A percentile compares a stretch with the other conserved stretches of the same genome.
Conservation (phyloP, 371 early-diverging fungal genomes). For the Actinomucor elegans region DNA sequence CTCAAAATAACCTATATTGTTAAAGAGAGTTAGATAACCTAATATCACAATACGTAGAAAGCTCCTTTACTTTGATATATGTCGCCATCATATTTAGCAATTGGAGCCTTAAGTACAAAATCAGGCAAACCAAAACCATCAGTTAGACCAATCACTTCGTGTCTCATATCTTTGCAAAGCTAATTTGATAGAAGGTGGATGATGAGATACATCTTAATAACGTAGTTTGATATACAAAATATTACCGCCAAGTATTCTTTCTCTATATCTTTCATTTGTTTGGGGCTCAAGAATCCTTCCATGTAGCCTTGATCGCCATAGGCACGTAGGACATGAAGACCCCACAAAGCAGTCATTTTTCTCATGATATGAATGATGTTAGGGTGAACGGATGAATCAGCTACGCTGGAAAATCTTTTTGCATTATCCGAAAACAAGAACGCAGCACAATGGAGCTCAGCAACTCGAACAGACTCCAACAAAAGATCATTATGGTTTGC, state of each 20-base stretch:
- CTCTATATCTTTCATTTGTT: constrained; percentile 47
- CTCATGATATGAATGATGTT: constrained; percentile 27
- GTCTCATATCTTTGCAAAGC: constrained; percentile 52
- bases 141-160: constrained; percentile 58
- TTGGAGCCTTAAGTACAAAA: constrained; percentile 66
- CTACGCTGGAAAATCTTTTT: constrained; percentile 27
- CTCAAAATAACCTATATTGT: constrained; percentile 39
- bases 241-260: constrained; percentile 41
- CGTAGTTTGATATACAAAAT: too few species aligned
- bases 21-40: too few species aligned
- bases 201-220: too few species aligned
- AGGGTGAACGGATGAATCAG: constrained; percentile 15
- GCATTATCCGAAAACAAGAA: constrained; percentile 35
- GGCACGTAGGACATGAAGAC: constrained; percentile 36
- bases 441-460: constrained; percentile 39
- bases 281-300: constrained; percentile 48
- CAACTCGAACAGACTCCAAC: constrained; percentile 33
- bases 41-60: too few species aligned
- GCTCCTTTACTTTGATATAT: constrained; percentile 49
- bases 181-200: not conserved
- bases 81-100: constrained; percentile 63
- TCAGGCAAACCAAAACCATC: constrained; percentile 68
- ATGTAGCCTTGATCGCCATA: constrained; percentile 52
- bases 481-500: constrained; percentile 28
- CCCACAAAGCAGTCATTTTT: constrained; percentile 39